phyloP scores from a whole-genome alignment of 192 early-diverging fungal genomes.

The Irineochytrium annulatum region DNA sequence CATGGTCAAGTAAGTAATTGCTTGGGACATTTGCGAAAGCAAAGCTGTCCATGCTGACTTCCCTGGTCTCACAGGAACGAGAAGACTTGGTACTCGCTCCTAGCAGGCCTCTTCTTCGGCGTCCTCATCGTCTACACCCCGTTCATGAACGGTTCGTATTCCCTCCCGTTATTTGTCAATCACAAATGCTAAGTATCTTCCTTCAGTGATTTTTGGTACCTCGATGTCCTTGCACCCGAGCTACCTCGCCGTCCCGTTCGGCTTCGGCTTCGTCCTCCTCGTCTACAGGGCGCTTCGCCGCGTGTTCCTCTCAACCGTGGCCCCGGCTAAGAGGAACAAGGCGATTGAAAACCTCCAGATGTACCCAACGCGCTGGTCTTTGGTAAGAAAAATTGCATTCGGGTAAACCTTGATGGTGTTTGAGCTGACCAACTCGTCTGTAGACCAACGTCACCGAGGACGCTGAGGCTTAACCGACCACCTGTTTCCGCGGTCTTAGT shows the following conservation, averaged over 20 bases:
- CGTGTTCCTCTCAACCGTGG: neutral
- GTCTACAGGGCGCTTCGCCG: conserved; percentile 11
- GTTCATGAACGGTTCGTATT: conserved; percentile 35
- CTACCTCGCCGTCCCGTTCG: conserved; percentile 73
- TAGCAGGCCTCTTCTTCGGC: conserved; percentile 53
- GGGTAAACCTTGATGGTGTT: no score
- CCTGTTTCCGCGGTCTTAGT: no score
- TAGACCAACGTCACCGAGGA: neutral
- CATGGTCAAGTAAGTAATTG: conserved; percentile 66
- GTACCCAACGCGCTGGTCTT: conserved; percentile 62
- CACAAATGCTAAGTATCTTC: conserved; percentile 3
- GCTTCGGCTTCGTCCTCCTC: conserved; percentile 52
- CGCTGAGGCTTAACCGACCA: no score
- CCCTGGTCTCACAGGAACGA: conserved; percentile 16
- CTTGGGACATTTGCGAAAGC: conserved; percentile 15
- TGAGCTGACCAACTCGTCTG: neutral
- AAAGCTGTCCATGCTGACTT: neutral
- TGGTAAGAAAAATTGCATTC: no score
- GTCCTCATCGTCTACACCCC: conserved; percentile 52
- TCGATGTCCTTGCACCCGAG: conserved; percentile 61
- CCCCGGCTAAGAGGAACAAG: neutral
- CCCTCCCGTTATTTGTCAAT: neutral
- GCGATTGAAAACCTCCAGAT: conserved; percentile 51
- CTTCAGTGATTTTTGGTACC: conserved; percentile 63
- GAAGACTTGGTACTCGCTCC: conserved; percentile 37